Conservation (phyloP, 139 green algal genomes). For the Chlorella sp. region DNA sequence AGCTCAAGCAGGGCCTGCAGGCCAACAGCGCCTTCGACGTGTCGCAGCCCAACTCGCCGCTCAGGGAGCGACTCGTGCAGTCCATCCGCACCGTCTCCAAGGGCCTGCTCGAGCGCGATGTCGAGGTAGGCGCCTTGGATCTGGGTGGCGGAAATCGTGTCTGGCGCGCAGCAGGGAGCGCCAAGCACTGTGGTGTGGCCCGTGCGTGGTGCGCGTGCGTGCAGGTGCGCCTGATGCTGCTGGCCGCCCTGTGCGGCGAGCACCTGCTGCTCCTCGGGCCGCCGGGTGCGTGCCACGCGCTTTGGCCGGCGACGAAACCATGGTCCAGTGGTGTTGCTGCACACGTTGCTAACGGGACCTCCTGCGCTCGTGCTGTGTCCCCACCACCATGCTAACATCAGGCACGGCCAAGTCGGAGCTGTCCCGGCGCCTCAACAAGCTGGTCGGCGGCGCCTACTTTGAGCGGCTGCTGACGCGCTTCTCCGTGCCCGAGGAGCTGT, state of each 20-base stretch:
- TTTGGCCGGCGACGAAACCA: background rate
- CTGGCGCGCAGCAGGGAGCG: background rate
- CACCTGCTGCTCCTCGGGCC: conserved; percentile 83
- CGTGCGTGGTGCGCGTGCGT: background rate
- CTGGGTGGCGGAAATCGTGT: background rate
- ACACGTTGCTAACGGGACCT: background rate
- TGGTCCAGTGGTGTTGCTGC: background rate
- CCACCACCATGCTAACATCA: conserved; percentile 6
- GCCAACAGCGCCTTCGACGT: conserved; percentile 4
- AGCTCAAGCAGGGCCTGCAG: background rate
- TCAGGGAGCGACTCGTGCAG: conserved; percentile 41
- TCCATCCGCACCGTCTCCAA: conserved; percentile 49
- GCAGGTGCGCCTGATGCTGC: conserved; percentile 77
- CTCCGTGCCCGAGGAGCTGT: conserved; percentile 89
- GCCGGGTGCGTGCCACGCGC: conserved; percentile 28
- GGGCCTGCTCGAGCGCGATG: conserved; percentile 79
- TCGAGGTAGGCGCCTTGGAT: conserved; percentile 47
- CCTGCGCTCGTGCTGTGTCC: background rate
- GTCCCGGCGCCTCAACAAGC: conserved; percentile 48
- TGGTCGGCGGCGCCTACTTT: conserved; percentile 74
- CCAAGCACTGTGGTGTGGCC: background rate
- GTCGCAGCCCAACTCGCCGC: too few relatives aligned
- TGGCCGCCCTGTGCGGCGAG: conserved; percentile 83
- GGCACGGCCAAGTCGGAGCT: conserved; percentile 91
- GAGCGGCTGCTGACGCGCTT: conserved; percentile 89